Percentiles rank a stretch among this genome's conserved stretches.
Evolutionary conservation across 306 rosid species (phyloP).

Genomic region (Astragalus membranaceus): DNA sequence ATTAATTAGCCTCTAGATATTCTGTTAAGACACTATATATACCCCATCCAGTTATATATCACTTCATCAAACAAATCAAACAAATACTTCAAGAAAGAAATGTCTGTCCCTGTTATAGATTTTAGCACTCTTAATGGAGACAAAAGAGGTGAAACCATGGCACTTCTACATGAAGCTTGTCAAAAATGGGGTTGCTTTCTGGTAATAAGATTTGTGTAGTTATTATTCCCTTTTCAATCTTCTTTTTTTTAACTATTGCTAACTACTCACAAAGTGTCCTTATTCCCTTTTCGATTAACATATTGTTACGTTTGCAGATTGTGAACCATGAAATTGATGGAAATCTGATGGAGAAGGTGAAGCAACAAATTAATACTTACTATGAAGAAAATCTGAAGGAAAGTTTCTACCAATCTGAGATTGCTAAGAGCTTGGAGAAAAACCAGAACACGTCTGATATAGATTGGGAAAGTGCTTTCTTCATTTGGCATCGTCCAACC

Average conservation of each 20-base stretch:
- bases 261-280: neutral
- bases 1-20: slow-evolving; percentile 16
- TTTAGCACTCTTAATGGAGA: slow-evolving; percentile 56
- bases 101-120: slow-evolving; percentile 71
- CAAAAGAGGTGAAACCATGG: slow-evolving; percentile 49
- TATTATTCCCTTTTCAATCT: neutral
- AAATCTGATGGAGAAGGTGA: slow-evolving; percentile 67
- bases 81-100: slow-evolving; percentile 13
- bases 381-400: slow-evolving; percentile 67
- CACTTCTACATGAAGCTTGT: slow-evolving; percentile 66
- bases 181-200: slow-evolving; percentile 71
- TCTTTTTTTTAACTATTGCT: too few species aligned
- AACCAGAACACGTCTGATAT: slow-evolving; percentile 25
- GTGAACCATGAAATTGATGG: slow-evolving; percentile 71
- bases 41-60: slow-evolving; percentile 13
- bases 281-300: neutral
- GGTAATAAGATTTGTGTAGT: slow-evolving; percentile 25
- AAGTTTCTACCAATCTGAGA: slow-evolving; percentile 56
- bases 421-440: slow-evolving; percentile 43
- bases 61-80: slow-evolving; percentile 35
- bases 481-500: slow-evolving; percentile 73
- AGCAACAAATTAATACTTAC: slow-evolving; percentile 44
- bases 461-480: slow-evolving; percentile 83
- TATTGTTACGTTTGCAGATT: slow-evolving; percentile 37
- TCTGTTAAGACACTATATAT: slow-evolving; percentile 47